Evolutionary conservation across 1,284 basidiomycete species (phyloP).

Genomic region (Thecaphora frezii): DNA sequence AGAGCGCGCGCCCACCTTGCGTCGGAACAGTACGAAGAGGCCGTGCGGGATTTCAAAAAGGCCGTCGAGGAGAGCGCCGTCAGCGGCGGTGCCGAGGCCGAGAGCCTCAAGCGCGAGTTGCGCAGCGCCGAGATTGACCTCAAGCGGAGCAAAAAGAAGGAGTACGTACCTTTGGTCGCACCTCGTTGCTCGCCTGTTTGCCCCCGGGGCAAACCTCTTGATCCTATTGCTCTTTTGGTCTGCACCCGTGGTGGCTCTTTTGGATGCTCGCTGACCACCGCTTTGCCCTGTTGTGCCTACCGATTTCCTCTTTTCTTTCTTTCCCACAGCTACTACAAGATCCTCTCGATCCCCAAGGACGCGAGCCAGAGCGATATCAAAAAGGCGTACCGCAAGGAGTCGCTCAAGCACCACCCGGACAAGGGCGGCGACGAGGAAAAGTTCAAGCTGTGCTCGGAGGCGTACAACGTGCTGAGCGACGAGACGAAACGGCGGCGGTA

Average conservation of each 20-base stretch:
- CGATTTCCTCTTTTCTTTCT: too few species aligned
- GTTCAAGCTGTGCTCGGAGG: conserved; percentile 57
- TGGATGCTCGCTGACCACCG: not conserved
- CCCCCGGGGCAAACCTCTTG: too few species aligned
- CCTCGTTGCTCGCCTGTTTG: too few species aligned
- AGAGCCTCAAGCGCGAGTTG: conserved; percentile 67
- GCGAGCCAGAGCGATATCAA: conserved; percentile 82
- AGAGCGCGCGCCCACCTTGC: conserved; percentile 76
- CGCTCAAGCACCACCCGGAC: conserved; percentile 57
- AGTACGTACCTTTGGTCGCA: conserved; percentile 8
- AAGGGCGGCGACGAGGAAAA: conserved; percentile 59
- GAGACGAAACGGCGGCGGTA: conserved; percentile 51
- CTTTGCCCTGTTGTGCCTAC: not conserved
- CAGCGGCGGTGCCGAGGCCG: conserved; percentile 63
- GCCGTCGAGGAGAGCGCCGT: conserved; percentile 68
- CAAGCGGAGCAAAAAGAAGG: conserved; percentile 55
- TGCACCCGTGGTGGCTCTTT: not conserved
- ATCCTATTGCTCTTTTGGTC: not conserved
- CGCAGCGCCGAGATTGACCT: conserved; percentile 49
- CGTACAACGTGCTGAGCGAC: conserved; percentile 52
- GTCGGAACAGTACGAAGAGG: conserved; percentile 72
- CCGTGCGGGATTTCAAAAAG: conserved; percentile 74
- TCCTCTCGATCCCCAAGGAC: conserved; percentile 72
- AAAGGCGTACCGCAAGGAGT: conserved; percentile 61
- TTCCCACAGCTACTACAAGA: conserved; percentile 70